Percentiles rank a stretch among this genome's conserved stretches.
Evolutionary conservation across 371 early-diverging fungal genomes (phyloP).

Genomic region (Gilbertella persicaria): DNA sequence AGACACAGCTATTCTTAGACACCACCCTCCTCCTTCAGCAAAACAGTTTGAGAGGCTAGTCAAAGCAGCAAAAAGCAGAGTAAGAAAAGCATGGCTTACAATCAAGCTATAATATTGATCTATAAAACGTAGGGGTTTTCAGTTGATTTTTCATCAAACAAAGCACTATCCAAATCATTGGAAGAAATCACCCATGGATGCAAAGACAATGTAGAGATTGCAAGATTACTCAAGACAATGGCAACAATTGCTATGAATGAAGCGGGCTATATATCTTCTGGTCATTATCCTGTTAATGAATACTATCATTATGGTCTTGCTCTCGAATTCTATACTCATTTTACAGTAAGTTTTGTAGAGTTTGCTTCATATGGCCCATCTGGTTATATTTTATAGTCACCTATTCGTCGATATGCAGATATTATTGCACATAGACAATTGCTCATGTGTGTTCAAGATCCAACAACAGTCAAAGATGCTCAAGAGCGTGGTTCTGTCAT

Average conservation of each 20-base stretch:
- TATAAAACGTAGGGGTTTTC: constrained; percentile 45
- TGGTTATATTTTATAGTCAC: constrained; percentile 61
- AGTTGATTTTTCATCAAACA: constrained; percentile 69
- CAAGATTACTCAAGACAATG: constrained; percentile 69
- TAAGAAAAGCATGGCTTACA: no score
- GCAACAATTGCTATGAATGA: constrained; percentile 81
- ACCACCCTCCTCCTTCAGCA: constrained; percentile 74
- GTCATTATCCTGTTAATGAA: constrained; percentile 45
- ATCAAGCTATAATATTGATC: not conserved
- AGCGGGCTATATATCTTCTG: constrained; percentile 67
- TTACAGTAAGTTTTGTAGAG: constrained; percentile 61
- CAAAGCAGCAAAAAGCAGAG: constrained; percentile 61
- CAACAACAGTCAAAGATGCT: constrained; percentile 17
- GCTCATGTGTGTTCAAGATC: constrained; percentile 46
- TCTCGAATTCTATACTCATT: constrained; percentile 90
- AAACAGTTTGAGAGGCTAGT: constrained; percentile 71
- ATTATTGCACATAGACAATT: constrained; percentile 93
- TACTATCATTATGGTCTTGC: constrained; percentile 88
- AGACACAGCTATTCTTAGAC: constrained; percentile 86
- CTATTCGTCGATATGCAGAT: constrained; percentile 99
- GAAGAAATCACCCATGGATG: constrained; percentile 34
- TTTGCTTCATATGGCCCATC: not conserved
- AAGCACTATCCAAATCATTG: constrained; percentile 65
- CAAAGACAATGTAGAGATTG: constrained; percentile 55
- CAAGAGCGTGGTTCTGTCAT: constrained; percentile 25